Evolutionary conservation across 1,139 yeast species (phyloP), one percentile per base, ranked within the genome.

Genomic region (Candida tropicalis): DNA sequence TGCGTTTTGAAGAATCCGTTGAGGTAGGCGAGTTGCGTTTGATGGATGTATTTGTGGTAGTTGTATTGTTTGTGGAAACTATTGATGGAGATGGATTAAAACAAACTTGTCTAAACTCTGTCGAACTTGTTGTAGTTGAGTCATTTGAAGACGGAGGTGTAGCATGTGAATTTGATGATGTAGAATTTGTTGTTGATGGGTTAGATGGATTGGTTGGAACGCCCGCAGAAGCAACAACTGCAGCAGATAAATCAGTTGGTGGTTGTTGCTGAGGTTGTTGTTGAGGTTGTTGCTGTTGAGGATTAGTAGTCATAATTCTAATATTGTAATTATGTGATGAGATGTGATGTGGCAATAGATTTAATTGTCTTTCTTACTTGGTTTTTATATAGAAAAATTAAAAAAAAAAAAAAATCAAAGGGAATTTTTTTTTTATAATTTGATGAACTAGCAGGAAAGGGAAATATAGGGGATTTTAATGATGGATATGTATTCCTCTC

Each of bases 41-140:
- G 25, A 42, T 27, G 17, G 53, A 36, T 3, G 53, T 39, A n/a
- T 38, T 43, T 33, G 46, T 43, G 15, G 48, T 36, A 5, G 49
- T 35, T 4, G 38, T 17, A 12, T 17, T 35, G 29, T 31, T 39
- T 37, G 41, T 29, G 31, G 43, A 24, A 18, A 43, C 33, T 35
- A 29, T 32, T 5, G 54, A 43, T 10, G 58, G 53, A 8, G 54
- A 44, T 11, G 58, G 53, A 42, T 56, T 54, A 45, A 68, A 67
- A 48, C 68, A 66, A 26, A 68, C 72, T 40, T 61, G 66, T 44
- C 73, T 59, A 50, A 68, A 66, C 50, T 59, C 65, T 36, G 35
- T 31, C 18, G 35, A 31, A 20, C 16, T 31, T 3, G 35, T 31
- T 11, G 23, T 3, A 20, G 23, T 20, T 20, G 23, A 3, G 13